Base-by-base conservation (phyloP, 306 rosid species). In the Adenanthera pavonina region DNA sequence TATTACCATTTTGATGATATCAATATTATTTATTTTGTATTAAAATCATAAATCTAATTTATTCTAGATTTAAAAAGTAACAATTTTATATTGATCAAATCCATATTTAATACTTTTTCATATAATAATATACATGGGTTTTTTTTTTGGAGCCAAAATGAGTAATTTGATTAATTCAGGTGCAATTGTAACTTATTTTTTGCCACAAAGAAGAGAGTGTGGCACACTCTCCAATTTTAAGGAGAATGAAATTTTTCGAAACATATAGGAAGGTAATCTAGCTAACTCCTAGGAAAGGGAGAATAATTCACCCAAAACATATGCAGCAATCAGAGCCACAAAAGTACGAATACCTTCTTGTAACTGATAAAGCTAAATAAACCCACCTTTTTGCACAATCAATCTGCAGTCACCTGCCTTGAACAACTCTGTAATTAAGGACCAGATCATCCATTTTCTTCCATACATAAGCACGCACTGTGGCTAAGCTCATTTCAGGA, bases 381-480 rank as follows among this genome's bases (percentile, higher is more conserved):
- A 19, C 67, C n/a, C 74, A 79, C 86, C 80, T 84, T 78, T 56
- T 62, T 3, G 57, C 49, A 69, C 11, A 43, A 54, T 51, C 80
- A 73, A 30, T 75, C 57, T 43, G 65, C 70, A 53, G 62, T 91
- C 94, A 93, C 87, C 88, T 89, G 78, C 93, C 87, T 84, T 90
- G 94, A 81, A 87, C 75, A 82, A 90, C 84, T 88, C 92, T 89
- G 83, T 91, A 94, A 81, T 94, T 89, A 81, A 94, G 94, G 84
- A 92, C 62, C 54, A 94, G 83, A 80, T 94, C 98, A 35, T 94
- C 98, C 3, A 90, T 16, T 86, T 89, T 94, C 92, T 92, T 94
- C 97, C 98, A 94, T 66, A 94, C 76, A 81, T 92, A 94, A 81
- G 92, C 87, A 75, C 97, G 88, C 69, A 90, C 98, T 38, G 98